Conservation (phyloP, 352 stramenopile species). For the Phytophthora syringae region DNA sequence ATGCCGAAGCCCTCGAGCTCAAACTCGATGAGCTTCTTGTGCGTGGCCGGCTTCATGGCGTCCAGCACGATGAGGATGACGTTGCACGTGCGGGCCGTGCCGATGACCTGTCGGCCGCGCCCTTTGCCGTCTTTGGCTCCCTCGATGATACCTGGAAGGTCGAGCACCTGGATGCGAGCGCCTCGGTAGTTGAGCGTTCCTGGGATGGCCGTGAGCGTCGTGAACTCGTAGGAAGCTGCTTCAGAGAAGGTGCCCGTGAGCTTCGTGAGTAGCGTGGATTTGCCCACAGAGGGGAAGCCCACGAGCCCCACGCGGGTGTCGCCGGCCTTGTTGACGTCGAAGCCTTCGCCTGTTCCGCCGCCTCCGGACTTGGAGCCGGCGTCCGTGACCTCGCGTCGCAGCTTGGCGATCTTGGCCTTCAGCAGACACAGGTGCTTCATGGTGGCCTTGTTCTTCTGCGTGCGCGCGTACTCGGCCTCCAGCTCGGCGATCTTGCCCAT, state of each 20-base stretch:
- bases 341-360: conserved; percentile 83
- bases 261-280: conserved; percentile 97
- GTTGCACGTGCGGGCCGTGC: conserved; percentile 97
- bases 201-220: conserved; percentile 98
- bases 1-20: conserved; percentile 99
- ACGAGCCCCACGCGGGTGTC: conserved; percentile 98
- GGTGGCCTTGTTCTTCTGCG: conserved; percentile 99
- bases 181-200: conserved; percentile 97
- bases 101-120: conserved; percentile 97
- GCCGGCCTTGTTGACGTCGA: conserved; percentile 94
- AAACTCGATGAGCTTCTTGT: conserved; percentile 99
- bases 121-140: conserved; percentile 98
- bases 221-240: conserved; percentile 98
- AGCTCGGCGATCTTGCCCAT: conserved; percentile 86
- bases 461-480: conserved; percentile 94
- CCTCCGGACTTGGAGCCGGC: conserved; percentile 70
- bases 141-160: conserved; percentile 98
- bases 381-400: conserved; percentile 93
- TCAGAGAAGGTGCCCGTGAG: conserved; percentile 97
- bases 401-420: conserved; percentile 98
- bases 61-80: conserved; percentile 99
- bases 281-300: conserved; percentile 99
- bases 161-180: conserved; percentile 88
- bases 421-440: conserved; percentile 98
- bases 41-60: conserved; percentile 95